A percentile compares a stretch with the other conserved stretches of the same genome.
phyloP scores from a whole-genome alignment of 768 basidiomycete genomes.

The Russula olivacea region DNA sequence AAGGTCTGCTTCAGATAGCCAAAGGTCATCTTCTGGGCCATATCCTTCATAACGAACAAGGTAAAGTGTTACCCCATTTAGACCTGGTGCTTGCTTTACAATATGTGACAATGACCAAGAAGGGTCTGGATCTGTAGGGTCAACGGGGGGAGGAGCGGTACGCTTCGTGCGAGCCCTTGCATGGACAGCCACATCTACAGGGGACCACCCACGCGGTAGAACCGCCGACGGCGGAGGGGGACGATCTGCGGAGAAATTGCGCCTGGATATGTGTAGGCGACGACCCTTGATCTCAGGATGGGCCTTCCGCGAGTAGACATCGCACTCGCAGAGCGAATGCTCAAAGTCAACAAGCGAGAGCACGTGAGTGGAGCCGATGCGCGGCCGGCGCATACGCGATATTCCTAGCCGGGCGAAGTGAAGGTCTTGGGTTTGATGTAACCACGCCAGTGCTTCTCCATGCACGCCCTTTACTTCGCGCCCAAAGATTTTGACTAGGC shows the following conservation, averaged over 20 bases:
- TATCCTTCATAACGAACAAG: slow-evolving; percentile 32
- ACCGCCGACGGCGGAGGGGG: slow-evolving; percentile 28
- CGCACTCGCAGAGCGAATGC: slow-evolving; percentile 72
- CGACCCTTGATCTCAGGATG: slow-evolving; percentile 41
- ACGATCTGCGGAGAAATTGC: slow-evolving; percentile 23
- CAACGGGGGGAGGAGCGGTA: slow-evolving; percentile 23
- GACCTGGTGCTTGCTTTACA: slow-evolving; percentile 27
- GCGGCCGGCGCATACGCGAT: slow-evolving; percentile 27
- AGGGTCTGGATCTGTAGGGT: slow-evolving; percentile 23
- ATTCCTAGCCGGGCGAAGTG: slow-evolving; percentile 57
- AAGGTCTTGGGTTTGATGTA: slow-evolving; percentile 50
- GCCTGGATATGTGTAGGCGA: slow-evolving; percentile 34
- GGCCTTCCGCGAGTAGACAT: slow-evolving; percentile 64
- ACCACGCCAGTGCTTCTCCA: slow-evolving; percentile 56
- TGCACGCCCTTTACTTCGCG: slow-evolving; percentile 39
- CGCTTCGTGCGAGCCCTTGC: slow-evolving; percentile 15
- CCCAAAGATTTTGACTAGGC: slow-evolving; percentile 65
- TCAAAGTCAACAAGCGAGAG: slow-evolving; percentile 69
- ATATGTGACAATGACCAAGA: slow-evolving; percentile 32
- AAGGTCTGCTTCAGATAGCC: slow-evolving; percentile 26
- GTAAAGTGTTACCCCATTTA: slow-evolving; percentile 19
- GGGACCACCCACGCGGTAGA: slow-evolving; percentile 28
- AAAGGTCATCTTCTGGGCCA: slow-evolving; percentile 30
- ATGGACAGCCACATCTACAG: slow-evolving; percentile 7
- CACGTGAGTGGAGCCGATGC: slow-evolving; percentile 25